Evolutionary conservation across 2,329 filamentous ascomycete genomes (phyloP).

Genomic region (Triangularia verruculosa): DNA sequence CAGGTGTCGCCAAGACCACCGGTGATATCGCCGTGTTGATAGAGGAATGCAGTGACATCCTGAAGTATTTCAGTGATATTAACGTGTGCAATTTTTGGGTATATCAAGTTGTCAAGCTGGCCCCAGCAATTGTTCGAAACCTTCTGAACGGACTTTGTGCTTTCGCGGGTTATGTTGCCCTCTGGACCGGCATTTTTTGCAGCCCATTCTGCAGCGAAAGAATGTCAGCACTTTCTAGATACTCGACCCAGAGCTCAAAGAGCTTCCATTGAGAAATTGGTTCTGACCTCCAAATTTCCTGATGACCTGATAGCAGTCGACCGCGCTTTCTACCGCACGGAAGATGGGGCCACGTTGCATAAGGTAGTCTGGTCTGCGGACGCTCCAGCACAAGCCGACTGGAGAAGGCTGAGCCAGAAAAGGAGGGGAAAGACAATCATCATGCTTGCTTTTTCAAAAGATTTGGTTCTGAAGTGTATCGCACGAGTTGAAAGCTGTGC

Average conservation of each 20-base stretch:
- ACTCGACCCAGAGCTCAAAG: too few species aligned
- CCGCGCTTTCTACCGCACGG: neutral
- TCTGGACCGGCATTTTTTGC: neutral
- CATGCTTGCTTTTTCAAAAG: neutral
- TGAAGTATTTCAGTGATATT: neutral
- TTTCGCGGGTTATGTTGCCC: neutral
- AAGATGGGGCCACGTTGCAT: neutral
- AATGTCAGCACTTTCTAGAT: too few species aligned
- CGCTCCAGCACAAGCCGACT: neutral
- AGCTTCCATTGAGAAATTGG: too few species aligned
- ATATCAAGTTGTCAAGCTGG: neutral
- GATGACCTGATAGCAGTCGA: neutral
- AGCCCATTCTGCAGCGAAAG: too few species aligned
- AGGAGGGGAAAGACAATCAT: neutral
- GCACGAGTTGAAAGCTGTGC: too few species aligned
- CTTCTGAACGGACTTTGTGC: neutral
- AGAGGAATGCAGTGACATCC: neutral
- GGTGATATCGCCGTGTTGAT: neutral
- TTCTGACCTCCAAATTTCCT: neutral
- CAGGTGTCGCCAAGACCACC: neutral
- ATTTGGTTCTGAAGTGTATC: too few species aligned
- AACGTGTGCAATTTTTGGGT: neutral
- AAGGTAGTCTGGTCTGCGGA: neutral
- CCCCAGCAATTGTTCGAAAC: neutral
- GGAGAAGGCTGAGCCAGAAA: neutral